Evolutionary conservation across 2,329 filamentous ascomycete genomes (phyloP).

Genomic region (Rutstroemia sp.): DNA sequence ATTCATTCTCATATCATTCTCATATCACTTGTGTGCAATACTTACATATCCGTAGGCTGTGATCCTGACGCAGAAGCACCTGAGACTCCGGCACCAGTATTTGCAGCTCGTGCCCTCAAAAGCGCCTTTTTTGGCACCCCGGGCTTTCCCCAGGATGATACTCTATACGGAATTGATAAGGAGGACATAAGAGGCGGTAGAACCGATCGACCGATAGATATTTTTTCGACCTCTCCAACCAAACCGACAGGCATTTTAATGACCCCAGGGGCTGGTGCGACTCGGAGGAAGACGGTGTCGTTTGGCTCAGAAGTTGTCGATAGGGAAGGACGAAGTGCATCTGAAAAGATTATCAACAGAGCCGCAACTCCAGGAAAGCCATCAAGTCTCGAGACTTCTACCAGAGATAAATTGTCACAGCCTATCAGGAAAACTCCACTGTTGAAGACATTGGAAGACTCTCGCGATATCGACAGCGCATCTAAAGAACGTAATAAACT

Average conservation of each 20-base stretch:
- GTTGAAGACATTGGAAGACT: constrained; percentile 40
- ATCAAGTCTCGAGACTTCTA: constrained; percentile 24
- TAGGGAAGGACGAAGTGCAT: constrained; percentile 18
- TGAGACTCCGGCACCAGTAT: constrained; percentile 59
- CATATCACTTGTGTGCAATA: background rate
- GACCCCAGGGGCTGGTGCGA: constrained; percentile 54
- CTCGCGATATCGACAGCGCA: constrained; percentile 27
- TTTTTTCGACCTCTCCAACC: constrained; percentile 23
- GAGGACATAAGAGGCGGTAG: constrained; percentile 18
- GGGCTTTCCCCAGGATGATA: constrained; percentile 31
- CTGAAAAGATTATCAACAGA: constrained; percentile 13
- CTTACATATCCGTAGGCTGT: background rate
- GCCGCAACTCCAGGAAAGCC: constrained; percentile 28
- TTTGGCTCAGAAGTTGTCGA: constrained; percentile 49
- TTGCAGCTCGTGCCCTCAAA: constrained; percentile 58
- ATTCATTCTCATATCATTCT: background rate
- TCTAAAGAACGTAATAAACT: constrained; percentile 1
- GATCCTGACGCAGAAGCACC: constrained; percentile 38
- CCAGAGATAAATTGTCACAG: constrained; percentile 13
- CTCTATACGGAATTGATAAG: constrained; percentile 23
- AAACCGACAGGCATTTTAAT: constrained; percentile 47
- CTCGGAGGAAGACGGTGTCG: constrained; percentile 57
- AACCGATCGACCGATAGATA: constrained; percentile 23
- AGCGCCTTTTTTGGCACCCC: constrained; percentile 57
- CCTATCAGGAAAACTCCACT: constrained; percentile 36